These are phyloP conservation scores for Zasmidium citrigriseum DNA, from an alignment of 2,329 filamentous ascomycete species.

Conservation along the genomic window DNA sequence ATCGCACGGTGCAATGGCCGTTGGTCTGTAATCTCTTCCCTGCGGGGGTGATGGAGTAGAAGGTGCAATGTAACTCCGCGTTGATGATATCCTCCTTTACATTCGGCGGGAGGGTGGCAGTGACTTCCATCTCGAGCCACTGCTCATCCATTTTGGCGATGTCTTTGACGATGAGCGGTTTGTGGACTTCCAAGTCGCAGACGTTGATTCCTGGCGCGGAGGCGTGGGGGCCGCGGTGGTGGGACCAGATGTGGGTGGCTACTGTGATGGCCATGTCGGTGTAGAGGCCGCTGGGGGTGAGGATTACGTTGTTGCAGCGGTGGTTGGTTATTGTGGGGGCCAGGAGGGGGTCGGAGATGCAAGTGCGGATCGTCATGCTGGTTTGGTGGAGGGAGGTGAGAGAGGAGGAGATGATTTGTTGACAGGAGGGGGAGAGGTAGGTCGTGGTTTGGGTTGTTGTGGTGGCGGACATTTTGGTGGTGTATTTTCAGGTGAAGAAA, in stretches of 20 bases:
- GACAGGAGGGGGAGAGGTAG: slow-evolving; percentile 24
- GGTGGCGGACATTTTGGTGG: slow-evolving; percentile 3
- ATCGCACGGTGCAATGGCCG: slow-evolving; percentile 27
- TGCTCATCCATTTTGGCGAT: slow-evolving; percentile 15
- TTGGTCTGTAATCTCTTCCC: slow-evolving; percentile 27
- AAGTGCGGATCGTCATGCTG: slow-evolving; percentile 25
- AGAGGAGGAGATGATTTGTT: slow-evolving; percentile 20
- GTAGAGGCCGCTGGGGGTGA: slow-evolving; percentile 36
- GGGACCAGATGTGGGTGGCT: slow-evolving; percentile 25
- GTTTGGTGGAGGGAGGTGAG: slow-evolving; percentile 9
- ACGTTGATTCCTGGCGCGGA: slow-evolving; percentile 26
- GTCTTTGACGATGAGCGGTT: slow-evolving; percentile 28
- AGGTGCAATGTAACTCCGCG: slow-evolving; percentile 20
- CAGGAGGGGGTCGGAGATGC: slow-evolving; percentile 24
- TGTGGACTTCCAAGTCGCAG: slow-evolving; percentile 29
- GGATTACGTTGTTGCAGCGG: slow-evolving; percentile 34
- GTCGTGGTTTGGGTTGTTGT: neutral
- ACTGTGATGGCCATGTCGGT: slow-evolving; percentile 37
- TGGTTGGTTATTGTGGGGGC: slow-evolving; percentile 30
- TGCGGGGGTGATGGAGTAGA: slow-evolving; percentile 25
- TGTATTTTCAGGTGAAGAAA: neutral
- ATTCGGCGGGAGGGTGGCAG: neutral
- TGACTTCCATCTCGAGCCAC: slow-evolving; percentile 31
- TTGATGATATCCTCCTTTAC: slow-evolving; percentile 8
- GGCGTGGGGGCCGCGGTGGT: slow-evolving; percentile 10